Evolutionary conservation across 2,329 filamentous ascomycete species (phyloP).

Genomic region (Alternaria brassicae): DNA sequence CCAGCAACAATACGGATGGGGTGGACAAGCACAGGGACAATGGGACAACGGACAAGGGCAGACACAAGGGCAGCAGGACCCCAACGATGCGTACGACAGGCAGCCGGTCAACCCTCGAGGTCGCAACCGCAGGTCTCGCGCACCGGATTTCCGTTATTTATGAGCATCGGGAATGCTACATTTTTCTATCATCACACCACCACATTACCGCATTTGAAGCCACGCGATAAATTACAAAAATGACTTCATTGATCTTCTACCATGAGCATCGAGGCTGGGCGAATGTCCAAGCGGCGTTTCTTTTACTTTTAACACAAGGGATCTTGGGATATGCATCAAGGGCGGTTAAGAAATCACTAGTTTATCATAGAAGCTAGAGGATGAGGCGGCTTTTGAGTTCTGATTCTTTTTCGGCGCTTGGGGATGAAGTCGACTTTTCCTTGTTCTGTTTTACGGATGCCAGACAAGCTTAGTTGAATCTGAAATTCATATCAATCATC

Average conservation of each 20-base stretch:
- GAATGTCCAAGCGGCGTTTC: background rate
- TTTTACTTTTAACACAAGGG: background rate
- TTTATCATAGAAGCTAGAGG: background rate
- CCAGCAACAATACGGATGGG: constrained; percentile 22
- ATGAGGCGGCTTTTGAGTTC: background rate
- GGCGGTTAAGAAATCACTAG: background rate
- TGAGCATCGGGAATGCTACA: constrained; percentile 3
- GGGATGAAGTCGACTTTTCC: background rate
- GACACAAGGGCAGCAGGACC: constrained; percentile 8
- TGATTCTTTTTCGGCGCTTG: background rate
- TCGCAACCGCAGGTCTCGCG: constrained; percentile 77
- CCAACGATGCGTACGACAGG: constrained; percentile 80
- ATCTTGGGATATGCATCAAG: background rate
- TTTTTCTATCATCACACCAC: constrained; percentile 6
- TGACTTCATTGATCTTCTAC: constrained; percentile 98
- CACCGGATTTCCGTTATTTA: constrained; percentile 71
- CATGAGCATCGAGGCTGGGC: constrained; percentile 56
- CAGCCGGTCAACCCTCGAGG: constrained; percentile 95
- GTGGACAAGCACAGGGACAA: constrained; percentile 10
- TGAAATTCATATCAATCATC: background rate
- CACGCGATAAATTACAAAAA: constrained; percentile 49
- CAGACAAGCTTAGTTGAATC: background rate
- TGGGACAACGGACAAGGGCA: constrained; percentile 7
- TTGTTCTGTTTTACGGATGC: background rate
- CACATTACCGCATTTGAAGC: constrained; percentile 2